Percentiles rank a stretch among this genome's conserved stretches.
phyloP scores from a whole-genome alignment of 805 yeast species.

The Cyberlindnera mississippiensis region DNA sequence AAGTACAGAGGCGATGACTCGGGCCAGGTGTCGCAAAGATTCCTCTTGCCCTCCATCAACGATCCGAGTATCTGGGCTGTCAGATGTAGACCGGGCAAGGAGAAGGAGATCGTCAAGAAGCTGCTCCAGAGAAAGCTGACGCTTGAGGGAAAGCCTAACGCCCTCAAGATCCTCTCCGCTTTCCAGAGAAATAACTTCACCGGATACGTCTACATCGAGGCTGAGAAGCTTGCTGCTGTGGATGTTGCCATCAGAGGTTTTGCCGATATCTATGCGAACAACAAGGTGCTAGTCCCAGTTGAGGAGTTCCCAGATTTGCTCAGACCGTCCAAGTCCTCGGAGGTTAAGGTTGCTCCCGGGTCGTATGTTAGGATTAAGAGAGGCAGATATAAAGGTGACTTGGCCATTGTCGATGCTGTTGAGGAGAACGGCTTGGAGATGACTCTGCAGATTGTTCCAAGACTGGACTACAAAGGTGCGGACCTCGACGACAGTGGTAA shows the following conservation, averaged over 20 bases:
- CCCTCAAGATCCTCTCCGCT: constrained; percentile 82
- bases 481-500: constrained; percentile 49
- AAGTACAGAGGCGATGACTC: constrained; percentile 80
- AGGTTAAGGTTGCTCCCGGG: constrained; percentile 86
- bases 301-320: constrained; percentile 91
- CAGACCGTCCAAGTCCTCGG: constrained; percentile 84
- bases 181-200: constrained; percentile 92
- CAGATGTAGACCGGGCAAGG: constrained; percentile 89
- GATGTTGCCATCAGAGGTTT: constrained; percentile 85
- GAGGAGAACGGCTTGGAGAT: constrained; percentile 95
- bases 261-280: constrained; percentile 72
- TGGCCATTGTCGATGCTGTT: constrained; percentile 88
- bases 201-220: constrained; percentile 93
- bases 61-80: constrained; percentile 97
- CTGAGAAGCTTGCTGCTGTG: constrained; percentile 89
- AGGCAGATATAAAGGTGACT: constrained; percentile 89
- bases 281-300: constrained; percentile 86
- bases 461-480: constrained; percentile 83
- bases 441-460: constrained; percentile 87
- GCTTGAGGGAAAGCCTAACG: constrained; percentile 65
- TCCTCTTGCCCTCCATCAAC: constrained; percentile 90
- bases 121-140: constrained; percentile 80
- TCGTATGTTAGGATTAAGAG: constrained; percentile 86
- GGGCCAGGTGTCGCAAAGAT: constrained; percentile 86
- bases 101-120: constrained; percentile 84